phyloP scores from a whole-genome alignment of 495 filamentous ascomycete species.

The Clavariopsis aquatica region DNA sequence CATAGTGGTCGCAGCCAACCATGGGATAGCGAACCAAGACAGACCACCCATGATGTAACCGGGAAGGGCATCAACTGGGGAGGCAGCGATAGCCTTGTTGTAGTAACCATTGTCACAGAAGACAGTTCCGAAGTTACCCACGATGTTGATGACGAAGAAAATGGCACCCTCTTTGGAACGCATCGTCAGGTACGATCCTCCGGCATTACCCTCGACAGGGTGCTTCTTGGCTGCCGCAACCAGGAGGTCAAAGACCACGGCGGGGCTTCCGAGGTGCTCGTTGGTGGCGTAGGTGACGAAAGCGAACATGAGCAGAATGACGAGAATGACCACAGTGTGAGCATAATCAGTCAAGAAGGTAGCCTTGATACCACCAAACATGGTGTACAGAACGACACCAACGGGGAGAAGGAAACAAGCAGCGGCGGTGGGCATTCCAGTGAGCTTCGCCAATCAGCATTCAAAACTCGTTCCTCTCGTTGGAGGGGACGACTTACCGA shows the following conservation, averaged over 20 bases:
- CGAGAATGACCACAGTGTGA: constrained; percentile 82
- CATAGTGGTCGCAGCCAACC: constrained; percentile 91
- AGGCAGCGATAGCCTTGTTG: constrained; percentile 40
- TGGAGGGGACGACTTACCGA: constrained; percentile 61
- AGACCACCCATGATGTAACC: constrained; percentile 91
- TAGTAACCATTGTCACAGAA: constrained; percentile 63
- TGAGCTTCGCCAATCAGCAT: constrained; percentile 27
- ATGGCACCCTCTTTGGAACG: constrained; percentile 80
- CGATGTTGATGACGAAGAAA: constrained; percentile 95
- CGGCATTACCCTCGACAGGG: constrained; percentile 82
- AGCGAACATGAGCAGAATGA: constrained; percentile 89
- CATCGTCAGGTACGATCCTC: constrained; percentile 91
- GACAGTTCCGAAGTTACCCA: constrained; percentile 63
- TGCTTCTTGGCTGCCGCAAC: constrained; percentile 67
- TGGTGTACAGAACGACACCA: constrained; percentile 69
- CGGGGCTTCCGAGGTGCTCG: constrained; percentile 73
- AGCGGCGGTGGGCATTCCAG: constrained; percentile 78
- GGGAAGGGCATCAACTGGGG: constrained; percentile 55
- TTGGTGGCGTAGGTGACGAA: constrained; percentile 83
- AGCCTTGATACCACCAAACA: constrained; percentile 78
- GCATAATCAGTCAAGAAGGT: constrained; percentile 76
- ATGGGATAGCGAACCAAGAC: constrained; percentile 94
- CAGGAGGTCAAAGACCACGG: constrained; percentile 78
- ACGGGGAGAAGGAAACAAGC: constrained; percentile 89
- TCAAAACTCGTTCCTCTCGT: background rate